Conservation (phyloP, 495 filamentous ascomycete genomes). For the Staphylotrichum tortipilum region DNA sequence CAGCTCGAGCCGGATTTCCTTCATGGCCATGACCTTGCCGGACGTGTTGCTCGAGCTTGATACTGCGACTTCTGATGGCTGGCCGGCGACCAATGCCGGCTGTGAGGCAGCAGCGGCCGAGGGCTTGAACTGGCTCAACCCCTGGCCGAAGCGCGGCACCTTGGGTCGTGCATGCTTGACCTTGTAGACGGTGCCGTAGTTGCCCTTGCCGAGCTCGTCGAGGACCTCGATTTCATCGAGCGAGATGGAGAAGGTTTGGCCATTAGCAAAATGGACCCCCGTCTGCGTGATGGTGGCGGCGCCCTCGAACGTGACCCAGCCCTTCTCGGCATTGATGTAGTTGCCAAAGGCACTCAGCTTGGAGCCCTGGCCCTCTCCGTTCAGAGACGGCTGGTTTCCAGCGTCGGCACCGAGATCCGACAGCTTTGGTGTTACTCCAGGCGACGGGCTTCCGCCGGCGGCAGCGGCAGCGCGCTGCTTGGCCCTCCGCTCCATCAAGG, state of each 20-base stretch:
- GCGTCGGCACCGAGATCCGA: slow-evolving; percentile 20
- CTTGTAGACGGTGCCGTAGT: slow-evolving; percentile 97
- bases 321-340: slow-evolving; percentile 83
- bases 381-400: slow-evolving; percentile 20
- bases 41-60: slow-evolving; percentile 30
- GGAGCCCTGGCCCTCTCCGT: slow-evolving; percentile 43
- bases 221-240: slow-evolving; percentile 91
- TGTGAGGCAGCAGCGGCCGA: slow-evolving; percentile 23
- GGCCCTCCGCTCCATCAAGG: slow-evolving; percentile 30
- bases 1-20: slow-evolving; percentile 93
- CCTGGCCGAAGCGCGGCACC: slow-evolving; percentile 69
- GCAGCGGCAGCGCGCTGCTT: slow-evolving; percentile 38
- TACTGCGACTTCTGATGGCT: slow-evolving; percentile 11
- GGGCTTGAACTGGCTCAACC: slow-evolving; percentile 53
- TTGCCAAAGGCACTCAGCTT: slow-evolving; percentile 86
- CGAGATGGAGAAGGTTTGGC: slow-evolving; percentile 86
- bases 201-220: slow-evolving; percentile 94
- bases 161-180: slow-evolving; percentile 77
- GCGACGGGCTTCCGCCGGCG: slow-evolving; percentile 16
- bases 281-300: slow-evolving; percentile 81
- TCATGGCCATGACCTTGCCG: slow-evolving; percentile 95
- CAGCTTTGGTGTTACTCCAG: slow-evolving; percentile 24
- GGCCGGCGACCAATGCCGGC: slow-evolving; percentile 23
- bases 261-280: slow-evolving; percentile 85
- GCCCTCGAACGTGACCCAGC: slow-evolving; percentile 85